These are phyloP conservation scores for Phtheirospermum japonicum DNA, from an alignment of 257 asterid species.

Conservation along the genomic window DNA sequence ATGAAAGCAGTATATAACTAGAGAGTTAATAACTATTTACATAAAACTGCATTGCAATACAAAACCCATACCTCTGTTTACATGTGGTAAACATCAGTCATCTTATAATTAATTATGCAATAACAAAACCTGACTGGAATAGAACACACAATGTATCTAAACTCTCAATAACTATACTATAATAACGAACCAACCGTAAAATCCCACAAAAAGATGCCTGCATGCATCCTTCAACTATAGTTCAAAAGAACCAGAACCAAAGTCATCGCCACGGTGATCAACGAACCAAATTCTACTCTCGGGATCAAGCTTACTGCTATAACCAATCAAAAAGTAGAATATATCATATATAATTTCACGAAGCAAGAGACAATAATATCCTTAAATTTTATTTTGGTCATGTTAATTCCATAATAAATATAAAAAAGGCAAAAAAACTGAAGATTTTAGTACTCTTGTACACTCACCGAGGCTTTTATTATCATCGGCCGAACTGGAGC, in stretches of 20 bases:
- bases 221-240: background rate
- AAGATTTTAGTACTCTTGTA: background rate
- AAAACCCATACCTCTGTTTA: background rate
- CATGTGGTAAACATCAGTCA: no score
- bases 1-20: no score
- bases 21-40: background rate
- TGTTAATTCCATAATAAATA: background rate
- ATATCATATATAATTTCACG: no score
- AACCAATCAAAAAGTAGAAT: constrained; percentile 1
- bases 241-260: constrained; percentile 34
- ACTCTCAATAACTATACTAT: background rate
- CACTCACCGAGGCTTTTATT: constrained; percentile 27
- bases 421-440: background rate
- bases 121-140: no score
- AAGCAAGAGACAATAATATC: no score
- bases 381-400: no score
- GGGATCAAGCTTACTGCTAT: constrained; percentile 31
- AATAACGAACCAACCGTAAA: background rate
- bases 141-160: constrained; percentile 1
- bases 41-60: background rate
- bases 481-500: constrained; percentile 16
- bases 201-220: background rate
- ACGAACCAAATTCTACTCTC: constrained; percentile 33
- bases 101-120: no score
- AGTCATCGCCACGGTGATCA: constrained; percentile 32